phyloP scores from a whole-genome alignment of 805 yeast genomes.

The Schwanniomyces polymorphus region DNA sequence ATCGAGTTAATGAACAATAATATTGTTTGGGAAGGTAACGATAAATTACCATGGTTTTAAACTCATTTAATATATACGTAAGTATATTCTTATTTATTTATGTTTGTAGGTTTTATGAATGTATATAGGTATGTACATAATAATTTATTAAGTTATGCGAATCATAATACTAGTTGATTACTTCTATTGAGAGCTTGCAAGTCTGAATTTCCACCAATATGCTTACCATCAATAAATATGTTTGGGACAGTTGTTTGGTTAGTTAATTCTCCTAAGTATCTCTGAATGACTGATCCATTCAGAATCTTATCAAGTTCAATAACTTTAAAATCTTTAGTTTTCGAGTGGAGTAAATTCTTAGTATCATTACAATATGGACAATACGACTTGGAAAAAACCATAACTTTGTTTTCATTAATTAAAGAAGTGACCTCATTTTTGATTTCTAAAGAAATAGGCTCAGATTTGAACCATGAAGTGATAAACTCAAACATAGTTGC shows the following conservation, averaged over 20 bases:
- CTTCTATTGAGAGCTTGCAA: constrained; percentile 24
- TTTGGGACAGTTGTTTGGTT: constrained; percentile 39
- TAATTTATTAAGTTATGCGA: not conserved
- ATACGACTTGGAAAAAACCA: constrained; percentile 29
- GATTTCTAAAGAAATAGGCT: constrained; percentile 11
- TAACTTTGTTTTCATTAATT: constrained; percentile 13
- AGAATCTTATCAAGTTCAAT: constrained; percentile 26
- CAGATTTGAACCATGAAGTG: constrained; percentile 14
- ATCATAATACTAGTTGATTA: constrained; percentile 19
- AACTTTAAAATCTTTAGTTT: constrained; percentile 19
- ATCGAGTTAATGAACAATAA: constrained; percentile 20
- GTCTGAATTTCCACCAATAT: constrained; percentile 39
- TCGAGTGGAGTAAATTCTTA: constrained; percentile 15
- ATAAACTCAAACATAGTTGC: constrained; percentile 15
- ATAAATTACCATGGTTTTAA: constrained; percentile 44
- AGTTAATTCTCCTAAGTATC: constrained; percentile 28
- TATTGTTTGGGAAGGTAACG: constrained; percentile 42
- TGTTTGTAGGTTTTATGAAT: not conserved
- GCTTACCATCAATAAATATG: constrained; percentile 35
- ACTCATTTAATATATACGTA: not conserved
- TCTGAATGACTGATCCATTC: constrained; percentile 29
- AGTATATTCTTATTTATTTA: not conserved
- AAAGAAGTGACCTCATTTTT: constrained; percentile 7
- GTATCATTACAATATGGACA: constrained; percentile 30
- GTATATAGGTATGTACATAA: not conserved